These are phyloP conservation scores for Isatis lusitanica DNA, from an alignment of 441 rosid genomes.

Conservation along the genomic window DNA sequence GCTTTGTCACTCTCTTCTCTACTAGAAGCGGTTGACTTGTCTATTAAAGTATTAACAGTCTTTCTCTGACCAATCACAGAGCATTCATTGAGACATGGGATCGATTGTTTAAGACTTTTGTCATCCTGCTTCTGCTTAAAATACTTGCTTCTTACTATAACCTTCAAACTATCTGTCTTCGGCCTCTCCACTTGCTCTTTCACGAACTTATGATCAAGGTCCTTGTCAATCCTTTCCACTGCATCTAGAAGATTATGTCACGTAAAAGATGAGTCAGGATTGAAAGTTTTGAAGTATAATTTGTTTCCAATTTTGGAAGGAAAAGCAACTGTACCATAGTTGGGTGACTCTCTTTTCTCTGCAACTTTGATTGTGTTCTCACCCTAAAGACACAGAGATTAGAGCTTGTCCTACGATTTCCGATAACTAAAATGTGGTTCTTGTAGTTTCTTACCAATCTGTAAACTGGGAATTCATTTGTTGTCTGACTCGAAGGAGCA, in stretches of 20 bases:
- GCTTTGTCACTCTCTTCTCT: conserved; percentile 40
- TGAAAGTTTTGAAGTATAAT: conserved; percentile 6
- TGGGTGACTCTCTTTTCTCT: conserved; percentile 39
- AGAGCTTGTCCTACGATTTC: conserved; percentile 19
- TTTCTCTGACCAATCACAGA: conserved; percentile 27
- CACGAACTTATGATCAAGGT: conserved; percentile 38
- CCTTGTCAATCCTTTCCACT: conserved; percentile 34
- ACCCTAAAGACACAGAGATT: conserved; percentile 43
- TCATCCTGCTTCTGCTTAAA: conserved; percentile 51
- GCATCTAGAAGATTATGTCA: conserved; percentile 33
- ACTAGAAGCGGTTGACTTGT: conserved; percentile 10
- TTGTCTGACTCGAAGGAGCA: conserved; percentile 37
- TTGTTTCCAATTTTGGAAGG: background rate
- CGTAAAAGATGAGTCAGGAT: conserved; percentile 16
- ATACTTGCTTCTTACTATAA: conserved; percentile 52
- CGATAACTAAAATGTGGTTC: conserved; percentile 13
- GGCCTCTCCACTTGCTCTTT: conserved; percentile 36
- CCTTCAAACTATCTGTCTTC: conserved; percentile 42
- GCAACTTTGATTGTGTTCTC: conserved; percentile 40
- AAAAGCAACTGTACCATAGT: conserved; percentile 45
- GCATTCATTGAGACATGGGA: conserved; percentile 30
- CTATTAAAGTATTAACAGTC: conserved; percentile 8
- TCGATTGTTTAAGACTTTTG: conserved; percentile 35
- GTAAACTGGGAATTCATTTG: conserved; percentile 28
- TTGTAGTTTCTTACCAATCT: conserved; percentile 39